Evolutionary conservation across 2,329 filamentous ascomycete genomes (phyloP), one percentile per base, ranked within the genome.

Genomic region (Colletotrichum camelliae): DNA sequence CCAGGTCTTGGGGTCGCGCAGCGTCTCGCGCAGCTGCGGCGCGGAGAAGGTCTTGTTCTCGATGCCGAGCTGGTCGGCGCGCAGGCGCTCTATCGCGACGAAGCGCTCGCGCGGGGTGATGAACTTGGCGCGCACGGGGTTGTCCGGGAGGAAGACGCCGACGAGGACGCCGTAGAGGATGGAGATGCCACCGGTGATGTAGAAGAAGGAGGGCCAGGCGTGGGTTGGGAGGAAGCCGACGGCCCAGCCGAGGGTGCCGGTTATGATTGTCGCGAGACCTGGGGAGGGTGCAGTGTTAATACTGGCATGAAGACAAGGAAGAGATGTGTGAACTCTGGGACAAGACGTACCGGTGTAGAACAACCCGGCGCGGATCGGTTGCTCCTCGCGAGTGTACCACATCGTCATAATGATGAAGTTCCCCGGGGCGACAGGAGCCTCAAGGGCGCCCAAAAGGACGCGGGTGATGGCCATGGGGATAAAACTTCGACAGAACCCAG

Each of bases 111-210:
- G 82, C 9, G 83, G 80, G 3, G 81, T 86, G 18, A 91, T 81
- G 8, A 89, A 88, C 24, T 86, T 88, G 4, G 89, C 88, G 5
- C 85, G 86, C 55, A 90, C 86, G 0, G 89, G 89, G 1, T 86
- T 86, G 71, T 91, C 89, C 0, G 90, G 90, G 4, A 92, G 85
- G 21, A 90, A 83, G 5, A 90, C 82, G 24, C 89, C 85, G 78
- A 92, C 88, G 5, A 91, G 80, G 5, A 91, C 85, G 0, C 91
- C 91, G 87, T 91, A 92, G 1, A 85, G 69, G 33, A 80, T 76
- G 0, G 81, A 81, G 15, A 82, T 79, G 1, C 74, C 77, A 1
- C 81, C 81, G 64, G 78, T 80, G 37, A 81, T 79, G 77, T 77
- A 79, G 60, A 80, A 81, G 71, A 80, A 77, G 57, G 66, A 39